phyloP scores from a whole-genome alignment of 352 stramenopile species.

The Phytophthora meadii region DNA sequence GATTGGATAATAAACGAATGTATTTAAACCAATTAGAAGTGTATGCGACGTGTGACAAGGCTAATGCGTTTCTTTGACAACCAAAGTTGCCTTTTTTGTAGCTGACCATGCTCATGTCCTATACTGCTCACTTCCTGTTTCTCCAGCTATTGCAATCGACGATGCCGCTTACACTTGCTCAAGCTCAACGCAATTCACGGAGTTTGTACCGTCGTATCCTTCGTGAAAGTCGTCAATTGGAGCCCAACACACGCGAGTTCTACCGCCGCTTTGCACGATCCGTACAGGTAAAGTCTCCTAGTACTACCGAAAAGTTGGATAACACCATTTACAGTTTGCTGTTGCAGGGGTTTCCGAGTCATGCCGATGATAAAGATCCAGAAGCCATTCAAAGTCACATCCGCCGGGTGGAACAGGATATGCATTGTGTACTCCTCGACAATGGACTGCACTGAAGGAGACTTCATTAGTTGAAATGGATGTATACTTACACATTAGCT shows the following conservation, averaged over 20 bases:
- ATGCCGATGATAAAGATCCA: slow-evolving; percentile 45
- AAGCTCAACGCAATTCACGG: slow-evolving; percentile 28
- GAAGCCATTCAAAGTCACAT: slow-evolving; percentile 45
- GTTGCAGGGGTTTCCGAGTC: slow-evolving; percentile 44
- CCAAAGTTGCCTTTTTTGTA: slow-evolving; percentile 14
- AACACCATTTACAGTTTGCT: background rate
- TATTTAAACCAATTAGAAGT: slow-evolving; percentile 5
- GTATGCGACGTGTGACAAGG: slow-evolving; percentile 20
- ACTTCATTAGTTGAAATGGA: slow-evolving; percentile 1
- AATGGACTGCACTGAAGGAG: slow-evolving; percentile 25
- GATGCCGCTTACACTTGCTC: slow-evolving; percentile 19
- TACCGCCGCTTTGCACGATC: slow-evolving; percentile 57
- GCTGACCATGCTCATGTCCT: background rate
- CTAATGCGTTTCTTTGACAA: slow-evolving; percentile 4
- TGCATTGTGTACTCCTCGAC: slow-evolving; percentile 58
- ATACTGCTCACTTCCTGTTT: slow-evolving; percentile 6
- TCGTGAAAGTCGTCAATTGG: slow-evolving; percentile 45
- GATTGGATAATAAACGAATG: slow-evolving; percentile 15
- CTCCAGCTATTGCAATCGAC: background rate
- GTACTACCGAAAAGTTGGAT: background rate
- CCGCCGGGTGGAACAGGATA: slow-evolving; percentile 44
- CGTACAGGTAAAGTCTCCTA: slow-evolving; percentile 9
- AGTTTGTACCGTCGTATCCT: slow-evolving; percentile 58
- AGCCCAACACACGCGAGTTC: slow-evolving; percentile 50
- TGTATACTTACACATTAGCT: background rate